Evolutionary conservation across 371 early-diverging fungal genomes (phyloP), one percentile per base, ranked within the genome.

Genomic region (Mucor saturninus): DNA sequence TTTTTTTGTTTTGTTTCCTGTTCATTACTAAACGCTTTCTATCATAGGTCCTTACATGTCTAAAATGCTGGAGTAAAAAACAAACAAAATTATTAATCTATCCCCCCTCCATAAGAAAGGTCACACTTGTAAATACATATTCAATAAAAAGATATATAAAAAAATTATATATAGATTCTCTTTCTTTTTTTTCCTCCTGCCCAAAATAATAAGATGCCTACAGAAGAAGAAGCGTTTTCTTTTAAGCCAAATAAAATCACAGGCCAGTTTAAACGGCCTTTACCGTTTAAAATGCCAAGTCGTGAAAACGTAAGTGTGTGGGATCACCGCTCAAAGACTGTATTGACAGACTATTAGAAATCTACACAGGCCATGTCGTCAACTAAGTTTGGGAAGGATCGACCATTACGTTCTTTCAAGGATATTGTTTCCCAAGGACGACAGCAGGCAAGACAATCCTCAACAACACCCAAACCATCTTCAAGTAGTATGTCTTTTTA

Each of bases 21-120:
- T 21, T 21, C 0, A 21, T 10, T 32, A 11, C 53, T 46, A 39
- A 48, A n/a, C 10, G 49, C 46, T 28, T 42, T 37, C 59, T 45
- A 57, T 45, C 49, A 15, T 69, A 85, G 85, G 92, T n/a, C 96
- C 96, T 14, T 97, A 97, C 74, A 95, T 97, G 96, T 94, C 95
- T 52, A 97, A 97, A 81, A 87, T 85, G 87, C 81, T 96, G 11
- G 62, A 46, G 35, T 62, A 62, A 60, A 32, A 43, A 10, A 21
- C 46, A 21, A 46, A 21, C 21, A 21, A 21, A 21, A 21, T 21
- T 21, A 21, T 21, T 21, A 21, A 21, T 21, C 21, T 21, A 21
- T 21, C 21, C 21, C 21, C 21, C 21, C 21, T 46, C 46, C n/a
- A 9, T 11, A 50, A 28, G 5, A 50, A 13, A 30, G 30, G 28